A percentile compares a stretch with the other conserved stretches of the same genome.
phyloP scores from a whole-genome alignment of 192 early-diverging fungal species.

The Podila clonocystis region DNA sequence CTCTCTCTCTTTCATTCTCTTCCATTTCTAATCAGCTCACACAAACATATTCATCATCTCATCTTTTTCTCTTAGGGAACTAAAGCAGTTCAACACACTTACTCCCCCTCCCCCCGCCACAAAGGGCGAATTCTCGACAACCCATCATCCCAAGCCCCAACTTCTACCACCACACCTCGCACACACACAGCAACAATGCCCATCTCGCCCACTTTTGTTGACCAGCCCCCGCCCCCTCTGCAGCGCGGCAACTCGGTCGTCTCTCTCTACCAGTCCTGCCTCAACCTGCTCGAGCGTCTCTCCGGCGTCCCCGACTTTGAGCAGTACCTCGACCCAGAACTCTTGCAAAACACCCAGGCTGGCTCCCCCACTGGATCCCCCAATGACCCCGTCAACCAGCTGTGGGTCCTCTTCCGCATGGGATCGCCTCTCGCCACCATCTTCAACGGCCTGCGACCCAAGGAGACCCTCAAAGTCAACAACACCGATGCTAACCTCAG shows the following conservation, averaged over 20 bases:
- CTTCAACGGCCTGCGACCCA: constrained; percentile 75
- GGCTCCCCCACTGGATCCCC: constrained; percentile 33
- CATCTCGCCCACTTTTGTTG: constrained; percentile 28
- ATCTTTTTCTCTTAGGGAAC: too few relatives aligned
- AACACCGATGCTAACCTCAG: constrained; percentile 55
- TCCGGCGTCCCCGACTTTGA: constrained; percentile 77
- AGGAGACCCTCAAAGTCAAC: constrained; percentile 67
- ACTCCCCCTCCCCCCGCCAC: background rate
- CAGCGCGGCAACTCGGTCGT: constrained; percentile 37
- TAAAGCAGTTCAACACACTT: background rate
- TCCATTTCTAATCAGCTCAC: too few relatives aligned
- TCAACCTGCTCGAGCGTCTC: constrained; percentile 74
- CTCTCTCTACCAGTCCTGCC: constrained; percentile 80
- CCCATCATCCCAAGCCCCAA: background rate
- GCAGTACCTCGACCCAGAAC: constrained; percentile 61
- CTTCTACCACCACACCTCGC: background rate
- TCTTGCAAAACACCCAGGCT: constrained; percentile 50
- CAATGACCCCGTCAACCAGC: constrained; percentile 73
- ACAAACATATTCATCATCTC: too few relatives aligned
- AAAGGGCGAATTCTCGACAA: background rate
- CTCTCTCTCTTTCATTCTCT: background rate
- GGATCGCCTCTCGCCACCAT: constrained; percentile 75
- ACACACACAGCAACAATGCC: constrained; percentile 6
- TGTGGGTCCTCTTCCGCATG: constrained; percentile 78
- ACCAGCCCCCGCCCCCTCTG: constrained; percentile 49